Base-by-base conservation (phyloP, 345 rosid genomes). In the Aurinia saxatilis region DNA sequence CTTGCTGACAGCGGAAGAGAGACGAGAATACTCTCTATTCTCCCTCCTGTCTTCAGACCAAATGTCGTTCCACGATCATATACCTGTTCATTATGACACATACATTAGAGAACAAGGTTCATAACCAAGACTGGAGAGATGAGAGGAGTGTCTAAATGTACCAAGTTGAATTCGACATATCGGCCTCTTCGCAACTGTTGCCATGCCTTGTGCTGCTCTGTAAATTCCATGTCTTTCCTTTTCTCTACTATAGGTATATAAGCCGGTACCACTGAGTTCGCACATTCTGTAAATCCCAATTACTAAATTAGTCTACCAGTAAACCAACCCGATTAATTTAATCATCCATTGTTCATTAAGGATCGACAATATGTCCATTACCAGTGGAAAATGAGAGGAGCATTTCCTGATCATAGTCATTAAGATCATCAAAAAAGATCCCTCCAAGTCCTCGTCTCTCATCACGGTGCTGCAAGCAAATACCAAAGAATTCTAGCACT, bases 361-460 rank as follows among this genome's bases (percentile, higher is more conserved):
- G 34, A 37, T 56, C 29, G 47, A 29, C 10, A 69, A 57, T 70
- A 1, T 55, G 48, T 25, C 12, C 15, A 40, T 57, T 87, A 90
- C 99, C 99, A 66, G 97, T 85, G 67, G 97, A 80, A 69, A 93
- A 93, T 33, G 85, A 70, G 58, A 93, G 88, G 66, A 90, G 97
- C 97, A 90, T 93, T 66, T 90, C 99, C 48, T 87, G 97, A 77
- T 90, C 95, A 31, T 80, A 77, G 59, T 87, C 86, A 73, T 90
- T 87, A 62, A 93, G 83, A 77, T 93, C 99, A 76, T 93, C 99
- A 70, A 93, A 93, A 78, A 93, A 93, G 51, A 93, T 82, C 44
- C 99, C 99, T 48, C 99, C 99, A 67, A 93, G 95, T 60, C 99
- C 97, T 75, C 97, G 79, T 57, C 99, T 81, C 81, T 93, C 99